Evolutionary conservation across 192 early-diverging fungal species (phyloP).

Genomic region (Glomus cerebriforme): DNA sequence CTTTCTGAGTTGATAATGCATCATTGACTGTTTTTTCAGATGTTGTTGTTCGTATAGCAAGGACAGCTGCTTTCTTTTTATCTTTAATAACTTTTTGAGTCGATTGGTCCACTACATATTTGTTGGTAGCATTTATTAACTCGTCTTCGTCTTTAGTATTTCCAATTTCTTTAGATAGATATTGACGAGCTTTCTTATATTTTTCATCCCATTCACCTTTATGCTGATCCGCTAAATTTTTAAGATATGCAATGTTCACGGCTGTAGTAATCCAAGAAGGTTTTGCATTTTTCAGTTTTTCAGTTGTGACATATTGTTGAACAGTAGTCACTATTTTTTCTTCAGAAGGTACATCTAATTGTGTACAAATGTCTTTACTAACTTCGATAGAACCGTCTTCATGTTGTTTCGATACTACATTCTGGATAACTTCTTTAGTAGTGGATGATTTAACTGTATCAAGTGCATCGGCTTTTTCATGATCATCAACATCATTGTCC

Average conservation of each 20-base stretch:
- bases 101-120: background rate
- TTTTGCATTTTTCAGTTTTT: conserved; percentile 12
- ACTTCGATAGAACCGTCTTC: conserved; percentile 1
- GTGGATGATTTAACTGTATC: background rate
- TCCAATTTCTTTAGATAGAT: background rate
- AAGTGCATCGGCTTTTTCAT: background rate
- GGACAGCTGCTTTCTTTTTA: background rate
- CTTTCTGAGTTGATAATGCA: background rate
- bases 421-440: background rate
- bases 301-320: background rate
- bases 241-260: background rate
- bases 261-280: background rate
- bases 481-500: background rate
- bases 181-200: conserved; percentile 6
- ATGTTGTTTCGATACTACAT: conserved; percentile 6
- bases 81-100: background rate
- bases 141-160: background rate
- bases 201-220: conserved; percentile 11
- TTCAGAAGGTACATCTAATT: background rate
- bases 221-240: background rate
- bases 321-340: background rate
- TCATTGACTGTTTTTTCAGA: background rate
- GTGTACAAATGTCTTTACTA: background rate
- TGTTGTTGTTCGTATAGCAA: background rate
- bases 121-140: background rate